Conservation (phyloP, 2,329 filamentous ascomycete genomes). For the Reticulascus tulasneorum region DNA sequence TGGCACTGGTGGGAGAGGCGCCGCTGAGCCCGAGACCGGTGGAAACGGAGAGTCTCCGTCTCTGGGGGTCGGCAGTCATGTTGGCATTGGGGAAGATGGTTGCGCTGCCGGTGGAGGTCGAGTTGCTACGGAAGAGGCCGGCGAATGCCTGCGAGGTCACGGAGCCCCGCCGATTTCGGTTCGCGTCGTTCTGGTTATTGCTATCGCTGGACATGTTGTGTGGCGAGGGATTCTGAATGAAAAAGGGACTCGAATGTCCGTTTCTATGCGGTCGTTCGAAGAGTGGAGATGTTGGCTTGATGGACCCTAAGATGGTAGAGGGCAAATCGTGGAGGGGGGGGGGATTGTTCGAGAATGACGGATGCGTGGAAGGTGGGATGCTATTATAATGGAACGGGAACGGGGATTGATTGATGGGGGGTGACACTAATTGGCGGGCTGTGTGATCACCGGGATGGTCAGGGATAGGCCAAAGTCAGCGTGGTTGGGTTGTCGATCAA, state of each 20-base stretch:
- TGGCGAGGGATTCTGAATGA: background rate
- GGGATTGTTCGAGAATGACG: conserved; percentile 8
- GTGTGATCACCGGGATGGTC: conserved; percentile 10
- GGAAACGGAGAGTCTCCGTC: conserved; percentile 69
- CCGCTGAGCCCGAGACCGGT: conserved; percentile 73
- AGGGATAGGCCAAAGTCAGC: conserved; percentile 11
- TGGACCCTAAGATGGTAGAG: conserved; percentile 1
- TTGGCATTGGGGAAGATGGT: conserved; percentile 39
- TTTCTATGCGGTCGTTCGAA: background rate
- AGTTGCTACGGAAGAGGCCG: conserved; percentile 57
- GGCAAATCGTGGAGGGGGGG: conserved; percentile 7
- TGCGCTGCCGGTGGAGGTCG: conserved; percentile 38
- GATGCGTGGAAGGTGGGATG: conserved; percentile 7
- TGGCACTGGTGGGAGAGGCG: conserved; percentile 56
- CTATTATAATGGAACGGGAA: conserved; percentile 10
- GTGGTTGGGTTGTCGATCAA: conserved; percentile 12
- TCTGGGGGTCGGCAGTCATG: conserved; percentile 50
- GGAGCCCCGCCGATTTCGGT: conserved; percentile 48
- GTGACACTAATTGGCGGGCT: conserved; percentile 10
- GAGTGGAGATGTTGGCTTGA: background rate
- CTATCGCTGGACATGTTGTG: conserved; percentile 14
- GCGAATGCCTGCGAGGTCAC: conserved; percentile 54
- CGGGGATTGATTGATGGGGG: conserved; percentile 13
- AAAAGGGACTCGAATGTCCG: conserved; percentile 5
- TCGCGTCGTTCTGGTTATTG: conserved; percentile 14